Evolutionary conservation across 2,329 filamentous ascomycete genomes (phyloP).

Genomic region (Beauveria sp.): DNA sequence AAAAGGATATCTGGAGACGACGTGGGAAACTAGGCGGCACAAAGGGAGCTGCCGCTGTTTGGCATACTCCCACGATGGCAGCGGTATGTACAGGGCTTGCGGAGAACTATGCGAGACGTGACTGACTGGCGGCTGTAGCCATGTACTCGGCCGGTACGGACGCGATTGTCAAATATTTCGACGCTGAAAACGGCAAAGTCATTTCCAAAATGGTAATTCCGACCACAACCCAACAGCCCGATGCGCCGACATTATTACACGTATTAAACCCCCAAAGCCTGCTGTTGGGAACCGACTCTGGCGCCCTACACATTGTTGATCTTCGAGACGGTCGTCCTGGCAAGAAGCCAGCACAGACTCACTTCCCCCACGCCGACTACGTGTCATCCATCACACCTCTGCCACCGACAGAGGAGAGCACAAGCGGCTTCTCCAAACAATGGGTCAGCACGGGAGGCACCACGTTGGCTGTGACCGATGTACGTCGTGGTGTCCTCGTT

Average conservation of each 20-base stretch:
- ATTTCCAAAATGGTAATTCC: slow-evolving; percentile 77
- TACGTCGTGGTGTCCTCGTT: slow-evolving; percentile 77
- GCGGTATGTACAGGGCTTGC: slow-evolving; percentile 42
- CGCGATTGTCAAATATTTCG: slow-evolving; percentile 50
- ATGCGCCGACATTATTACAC: slow-evolving; percentile 75
- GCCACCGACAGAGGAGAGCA: slow-evolving; percentile 71
- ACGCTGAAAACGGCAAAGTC: slow-evolving; percentile 56
- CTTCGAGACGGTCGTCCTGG: slow-evolving; percentile 55
- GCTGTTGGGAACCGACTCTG: slow-evolving; percentile 84
- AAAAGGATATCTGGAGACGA: slow-evolving; percentile 68
- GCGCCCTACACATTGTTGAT: slow-evolving; percentile 82
- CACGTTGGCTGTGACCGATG: slow-evolving; percentile 82
- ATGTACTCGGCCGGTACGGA: slow-evolving; percentile 59
- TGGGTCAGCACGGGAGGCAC: slow-evolving; percentile 92
- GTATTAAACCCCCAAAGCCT: slow-evolving; percentile 81
- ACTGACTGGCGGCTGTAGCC: slow-evolving; percentile 27
- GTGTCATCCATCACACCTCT: slow-evolving; percentile 81
- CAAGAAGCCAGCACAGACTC: slow-evolving; percentile 66
- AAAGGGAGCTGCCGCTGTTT: slow-evolving; percentile 88
- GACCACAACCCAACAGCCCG: slow-evolving; percentile 42
- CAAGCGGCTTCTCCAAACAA: slow-evolving; percentile 85
- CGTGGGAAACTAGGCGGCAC: slow-evolving; percentile 83
- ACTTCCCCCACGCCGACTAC: slow-evolving; percentile 87
- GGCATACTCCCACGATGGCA: slow-evolving; percentile 71
- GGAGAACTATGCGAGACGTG: background rate